These are phyloP conservation scores for Nicotiana attenuata DNA, from an alignment of 257 asterid species.

Conservation along the genomic window DNA sequence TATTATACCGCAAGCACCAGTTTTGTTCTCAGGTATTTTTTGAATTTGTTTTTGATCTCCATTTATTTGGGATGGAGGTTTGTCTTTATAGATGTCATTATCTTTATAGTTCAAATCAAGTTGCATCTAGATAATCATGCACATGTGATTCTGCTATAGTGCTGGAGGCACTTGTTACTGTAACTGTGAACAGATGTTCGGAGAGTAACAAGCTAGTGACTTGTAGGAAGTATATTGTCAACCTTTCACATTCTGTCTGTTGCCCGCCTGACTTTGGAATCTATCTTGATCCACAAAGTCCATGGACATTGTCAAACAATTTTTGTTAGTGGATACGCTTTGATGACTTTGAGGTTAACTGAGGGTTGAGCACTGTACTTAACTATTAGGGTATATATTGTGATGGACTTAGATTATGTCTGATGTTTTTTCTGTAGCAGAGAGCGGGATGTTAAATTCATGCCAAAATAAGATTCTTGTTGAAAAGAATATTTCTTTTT, in stretches of 20 bases:
- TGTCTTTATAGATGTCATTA: neutral
- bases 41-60: neutral
- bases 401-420: neutral
- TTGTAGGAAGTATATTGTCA: neutral
- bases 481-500: neutral
- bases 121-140: neutral
- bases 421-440: neutral
- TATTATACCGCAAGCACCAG: slow-evolving; percentile 94
- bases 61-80: neutral
- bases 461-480: neutral
- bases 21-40: slow-evolving; percentile 83
- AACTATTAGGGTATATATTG: neutral
- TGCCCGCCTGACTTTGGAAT: neutral
- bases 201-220: neutral
- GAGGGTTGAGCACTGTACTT: neutral
- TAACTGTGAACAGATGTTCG: neutral
- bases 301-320: neutral
- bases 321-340: neutral
- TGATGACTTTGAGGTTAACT: neutral
- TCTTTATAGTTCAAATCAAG: neutral
- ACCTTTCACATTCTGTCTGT: neutral
- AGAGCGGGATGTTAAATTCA: neutral
- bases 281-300: neutral
- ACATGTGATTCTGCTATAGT: neutral
- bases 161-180: neutral